Evolutionary conservation across 257 asterid genomes (phyloP).

Genomic region (Gynochthodes officinalis): DNA sequence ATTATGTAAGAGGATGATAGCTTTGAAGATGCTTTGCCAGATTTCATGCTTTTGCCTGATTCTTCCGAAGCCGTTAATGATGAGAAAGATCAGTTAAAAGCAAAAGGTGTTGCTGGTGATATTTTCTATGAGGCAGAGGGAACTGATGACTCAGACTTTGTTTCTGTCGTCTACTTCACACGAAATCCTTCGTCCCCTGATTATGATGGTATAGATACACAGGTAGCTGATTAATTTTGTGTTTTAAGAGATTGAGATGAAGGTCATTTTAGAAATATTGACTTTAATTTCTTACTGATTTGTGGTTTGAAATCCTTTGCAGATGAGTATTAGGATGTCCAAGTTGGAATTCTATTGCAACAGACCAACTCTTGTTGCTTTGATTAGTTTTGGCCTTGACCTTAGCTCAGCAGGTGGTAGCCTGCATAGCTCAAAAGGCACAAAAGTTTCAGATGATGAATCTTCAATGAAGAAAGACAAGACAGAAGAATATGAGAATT

Average conservation of each 20-base stretch:
- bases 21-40: conserved; percentile 86
- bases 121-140: conserved; percentile 85
- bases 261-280: conserved; percentile 7
- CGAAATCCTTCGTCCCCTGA: conserved; percentile 75
- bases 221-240: conserved; percentile 45
- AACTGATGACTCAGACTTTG: conserved; percentile 89
- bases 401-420: conserved; percentile 49
- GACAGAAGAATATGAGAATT: conserved; percentile 60
- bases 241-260: conserved; percentile 17
- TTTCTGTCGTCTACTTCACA: conserved; percentile 64
- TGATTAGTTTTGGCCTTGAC: conserved; percentile 76
- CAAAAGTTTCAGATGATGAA: conserved; percentile 37
- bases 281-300: conserved; percentile 24
- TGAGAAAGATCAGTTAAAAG: conserved; percentile 55
- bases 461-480: conserved; percentile 49
- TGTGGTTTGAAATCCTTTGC: conserved; percentile 27
- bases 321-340: conserved; percentile 98
- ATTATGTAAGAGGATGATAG: conserved; percentile 74
- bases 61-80: conserved; percentile 46
- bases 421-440: conserved; percentile 23
- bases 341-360: conserved; percentile 93
- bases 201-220: conserved; percentile 91
- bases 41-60: conserved; percentile 69
- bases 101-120: conserved; percentile 46
- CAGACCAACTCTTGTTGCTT: conserved; percentile 95